A percentile compares a stretch with the other conserved stretches of the same genome.
These are phyloP conservation scores for Starmerella riodocensis DNA, from an alignment of 805 yeast species.

Conservation along the genomic window DNA sequence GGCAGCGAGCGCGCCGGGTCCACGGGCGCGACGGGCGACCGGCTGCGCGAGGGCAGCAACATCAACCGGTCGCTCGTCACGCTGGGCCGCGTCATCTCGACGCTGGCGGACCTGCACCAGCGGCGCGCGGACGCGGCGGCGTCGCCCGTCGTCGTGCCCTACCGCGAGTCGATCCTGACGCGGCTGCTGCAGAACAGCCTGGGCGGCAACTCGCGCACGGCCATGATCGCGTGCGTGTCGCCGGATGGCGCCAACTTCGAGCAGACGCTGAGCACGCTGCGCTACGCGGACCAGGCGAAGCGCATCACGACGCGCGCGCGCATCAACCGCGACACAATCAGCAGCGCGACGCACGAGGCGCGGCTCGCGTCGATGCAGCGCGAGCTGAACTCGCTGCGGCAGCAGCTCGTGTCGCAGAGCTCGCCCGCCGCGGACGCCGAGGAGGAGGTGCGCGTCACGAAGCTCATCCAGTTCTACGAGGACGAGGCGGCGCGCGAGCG, in stretches of 20 bases:
- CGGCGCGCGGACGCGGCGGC: conserved; percentile 2
- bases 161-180: conserved; percentile 62
- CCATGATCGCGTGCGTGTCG: conserved; percentile 74
- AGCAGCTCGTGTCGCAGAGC: conserved; percentile 25
- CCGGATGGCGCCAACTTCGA: conserved; percentile 54
- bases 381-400: conserved; percentile 26
- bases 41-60: conserved; percentile 62
- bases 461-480: conserved; percentile 24
- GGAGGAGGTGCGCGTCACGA: conserved; percentile 15
- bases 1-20: conserved; percentile 63
- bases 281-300: conserved; percentile 70
- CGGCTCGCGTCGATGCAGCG: conserved; percentile 31
- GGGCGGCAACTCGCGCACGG: conserved; percentile 79
- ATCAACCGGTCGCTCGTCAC: conserved; percentile 70
- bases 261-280: conserved; percentile 59
- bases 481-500: conserved; percentile 24
- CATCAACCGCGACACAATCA: conserved; percentile 34
- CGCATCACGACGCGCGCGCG: conserved; percentile 50
- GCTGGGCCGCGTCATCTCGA: conserved; percentile 53
- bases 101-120: conserved; percentile 32
- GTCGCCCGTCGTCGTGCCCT: conserved; percentile 38
- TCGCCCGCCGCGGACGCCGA: too few relatives aligned
- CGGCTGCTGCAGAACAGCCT: conserved; percentile 62
- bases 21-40: conserved; percentile 42
- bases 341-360: conserved; percentile 30